These are phyloP conservation scores for Eimeria acervulina DNA, from an alignment of 169 alveolate genomes.

Conservation along the genomic window DNA sequence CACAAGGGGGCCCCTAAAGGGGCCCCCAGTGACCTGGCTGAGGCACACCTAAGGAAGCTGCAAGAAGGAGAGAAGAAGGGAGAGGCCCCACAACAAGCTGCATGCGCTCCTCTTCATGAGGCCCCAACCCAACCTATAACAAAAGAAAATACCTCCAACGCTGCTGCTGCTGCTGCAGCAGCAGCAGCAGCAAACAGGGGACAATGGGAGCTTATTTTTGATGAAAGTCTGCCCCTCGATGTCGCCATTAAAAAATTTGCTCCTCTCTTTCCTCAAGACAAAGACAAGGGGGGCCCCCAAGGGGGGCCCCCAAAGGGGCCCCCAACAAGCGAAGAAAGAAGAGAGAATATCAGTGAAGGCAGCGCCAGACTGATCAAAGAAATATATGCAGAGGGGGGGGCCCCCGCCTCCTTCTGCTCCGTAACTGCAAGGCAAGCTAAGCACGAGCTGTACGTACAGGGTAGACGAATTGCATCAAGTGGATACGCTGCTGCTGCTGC, in stretches of 20 bases:
- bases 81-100: too few species aligned
- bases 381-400: constrained; percentile 38
- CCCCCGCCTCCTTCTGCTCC: constrained; percentile 4
- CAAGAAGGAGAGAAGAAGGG: background rate
- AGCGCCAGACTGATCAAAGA: background rate
- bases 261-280: constrained; percentile 13
- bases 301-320: background rate
- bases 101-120: too few species aligned
- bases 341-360: background rate
- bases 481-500: background rate
- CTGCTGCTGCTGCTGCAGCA: background rate
- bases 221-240: constrained; percentile 23
- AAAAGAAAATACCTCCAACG: too few species aligned
- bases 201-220: constrained; percentile 72
- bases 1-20: background rate
- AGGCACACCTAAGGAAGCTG: background rate
- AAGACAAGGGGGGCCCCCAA: background rate
- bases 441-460: constrained; percentile 7
- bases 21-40: background rate
- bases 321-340: background rate
- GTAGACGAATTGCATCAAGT: background rate
- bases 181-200: constrained; percentile 1
- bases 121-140: too few species aligned
- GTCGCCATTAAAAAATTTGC: constrained; percentile 51
- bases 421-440: background rate